Base-by-base conservation (phyloP, 1,284 basidiomycete species). In the Bondarzewia mesenterica region DNA sequence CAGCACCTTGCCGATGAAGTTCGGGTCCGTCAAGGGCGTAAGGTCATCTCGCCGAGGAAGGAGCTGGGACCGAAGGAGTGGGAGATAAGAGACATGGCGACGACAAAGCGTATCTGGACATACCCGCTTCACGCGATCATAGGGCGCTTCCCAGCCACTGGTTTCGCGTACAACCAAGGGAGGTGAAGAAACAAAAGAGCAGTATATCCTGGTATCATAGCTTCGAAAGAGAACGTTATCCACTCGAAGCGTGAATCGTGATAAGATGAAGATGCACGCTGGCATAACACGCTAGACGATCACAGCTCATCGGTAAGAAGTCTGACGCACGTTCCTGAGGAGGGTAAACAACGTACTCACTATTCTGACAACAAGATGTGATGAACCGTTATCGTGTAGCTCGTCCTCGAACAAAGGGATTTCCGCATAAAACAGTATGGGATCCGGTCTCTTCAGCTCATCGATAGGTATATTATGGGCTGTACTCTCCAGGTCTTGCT, bases 161-260 rank as follows among this genome's bases (percentile, higher is more conserved):
- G 77, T 75, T 63, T 99, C 93, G 29, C 90, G 78, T 15, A 97
- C 76, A 36, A 98, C 64, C 16, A 80, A 58, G 0, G 82, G 77
- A 6, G 78, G 74, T 2, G 62, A 62, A 3, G 78, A 80, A 0
- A 69, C 45, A 56, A 98, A 93, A 1, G 85, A 83, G 61, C 94
- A 89, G 60, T 91, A 99, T 53, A 97, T 71, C 36, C 96, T 76
- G 0, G 93, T 94, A 59, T 99, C 96, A 58, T 82, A 85, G 35
- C 85, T 79, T 37, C 96, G 78, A 69, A 99, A 99, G 37, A 98
- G 77, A 38, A 99, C 96, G 49, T 89, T 80, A 64, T 99, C 96
- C 42, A 99, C 93, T 18, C 96, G 81, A 4, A 99, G 73, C n/a
- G 90, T 93, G 64, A 97, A 92, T 6, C 96, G 79, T 1, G 85